Evolutionary conservation across 441 rosid genomes (phyloP), one percentile per base, ranked within the genome.

Genomic region (Aquilaria agallochum): DNA sequence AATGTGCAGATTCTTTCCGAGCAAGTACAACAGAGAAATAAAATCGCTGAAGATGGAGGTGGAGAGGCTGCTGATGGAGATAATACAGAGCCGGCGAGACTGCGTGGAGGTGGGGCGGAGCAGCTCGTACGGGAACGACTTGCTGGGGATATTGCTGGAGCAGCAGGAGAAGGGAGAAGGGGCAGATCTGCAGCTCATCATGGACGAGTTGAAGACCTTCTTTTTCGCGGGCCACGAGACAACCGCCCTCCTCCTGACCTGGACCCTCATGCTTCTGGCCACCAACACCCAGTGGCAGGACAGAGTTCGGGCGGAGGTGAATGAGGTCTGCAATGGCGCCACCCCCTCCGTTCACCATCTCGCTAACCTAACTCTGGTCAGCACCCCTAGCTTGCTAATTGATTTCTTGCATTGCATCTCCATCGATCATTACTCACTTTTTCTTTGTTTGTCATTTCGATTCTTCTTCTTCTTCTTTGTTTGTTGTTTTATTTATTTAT

Each of bases 221-320:
- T 90, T 90, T 81, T 94, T 94, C 59, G 95, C 97, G 9, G 98
- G 98, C 42, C 97, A 94, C 62, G 98, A 94, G 74, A 94, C 98
- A 8, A 89, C 97, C 2, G 81, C 98, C 30, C 82, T 90, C 31
- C 72, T 94, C 52, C 95, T 94, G 47, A 94, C 98, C 2, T 94
- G 98, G 98, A 87, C 98, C 6, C 69, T 79, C 59, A 90, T 94
- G 97, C 83, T 94, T 11, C 81, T 94, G 0, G 93, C 96, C 27
- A 82, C 80, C 72, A 84, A 89, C 67, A 90, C 95, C 40, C 27
- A 65, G 27, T 94, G 98, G 98, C 98, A 94, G 67, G 82, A 94
- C 4, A 89, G 79, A 56, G 86, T 89, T 14, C 72, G 98, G 0
- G 74, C 62, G 10, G 89, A 94, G 76, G 76, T 94, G 9, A 68